These are phyloP conservation scores for Wilcoxina mikolae DNA, from an alignment of 495 filamentous ascomycete species.

Conservation along the genomic window DNA sequence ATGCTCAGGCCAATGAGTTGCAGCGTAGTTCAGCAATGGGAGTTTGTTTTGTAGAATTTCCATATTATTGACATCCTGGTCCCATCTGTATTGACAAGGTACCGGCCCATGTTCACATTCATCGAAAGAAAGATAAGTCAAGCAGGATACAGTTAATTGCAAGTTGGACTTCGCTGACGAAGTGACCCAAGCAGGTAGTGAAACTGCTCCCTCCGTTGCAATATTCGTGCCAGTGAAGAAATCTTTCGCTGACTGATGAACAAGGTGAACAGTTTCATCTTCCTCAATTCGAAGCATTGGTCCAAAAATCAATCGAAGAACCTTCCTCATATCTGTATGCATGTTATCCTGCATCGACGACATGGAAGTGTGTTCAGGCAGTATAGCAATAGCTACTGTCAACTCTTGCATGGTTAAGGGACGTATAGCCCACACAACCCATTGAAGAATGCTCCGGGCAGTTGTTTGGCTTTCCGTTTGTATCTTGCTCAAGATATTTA, in stretches of 20 bases:
- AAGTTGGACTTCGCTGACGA: not conserved
- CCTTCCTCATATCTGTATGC: constrained; percentile 5
- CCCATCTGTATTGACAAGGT: not conserved
- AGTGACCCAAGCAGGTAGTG: not conserved
- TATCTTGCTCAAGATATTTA: constrained; percentile 4
- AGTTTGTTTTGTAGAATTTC: not conserved
- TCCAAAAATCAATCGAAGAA: constrained; percentile 5
- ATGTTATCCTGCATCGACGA: constrained; percentile 7
- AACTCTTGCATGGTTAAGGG: constrained; percentile 15
- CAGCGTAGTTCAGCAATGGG: constrained; percentile 9
- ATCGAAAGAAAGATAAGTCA: constrained; percentile 6
- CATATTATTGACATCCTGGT: not conserved
- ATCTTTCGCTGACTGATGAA: constrained; percentile 13
- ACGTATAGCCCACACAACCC: constrained; percentile 6
- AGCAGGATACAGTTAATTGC: constrained; percentile 6
- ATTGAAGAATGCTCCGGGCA: constrained; percentile 10
- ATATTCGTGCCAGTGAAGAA: constrained; percentile 2
- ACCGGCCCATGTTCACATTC: not conserved
- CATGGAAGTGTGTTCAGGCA: constrained; percentile 8
- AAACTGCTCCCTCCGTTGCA: not conserved
- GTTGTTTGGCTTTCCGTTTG: not conserved
- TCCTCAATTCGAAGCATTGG: constrained; percentile 12
- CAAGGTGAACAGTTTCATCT: constrained; percentile 8
- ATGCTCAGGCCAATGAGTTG: constrained; percentile 12
- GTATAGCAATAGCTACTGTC: constrained; percentile 7